Percentiles rank a stretch among this genome's conserved stretches.
Conservation (phyloP, 140 eudicot genomes). For the Eryngium alpinum region DNA sequence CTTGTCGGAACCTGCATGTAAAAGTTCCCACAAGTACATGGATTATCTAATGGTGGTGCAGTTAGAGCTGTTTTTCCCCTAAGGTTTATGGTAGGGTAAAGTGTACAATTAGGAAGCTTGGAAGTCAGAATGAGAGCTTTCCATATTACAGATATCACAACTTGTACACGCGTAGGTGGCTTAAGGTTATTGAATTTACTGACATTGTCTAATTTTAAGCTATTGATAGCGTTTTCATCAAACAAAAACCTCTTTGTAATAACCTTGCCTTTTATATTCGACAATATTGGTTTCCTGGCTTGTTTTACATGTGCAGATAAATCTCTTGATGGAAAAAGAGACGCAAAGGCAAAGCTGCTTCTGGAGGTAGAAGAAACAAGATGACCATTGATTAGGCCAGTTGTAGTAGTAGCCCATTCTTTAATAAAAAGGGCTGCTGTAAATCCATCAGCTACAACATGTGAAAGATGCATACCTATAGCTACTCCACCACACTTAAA, state of each 20-base stretch:
- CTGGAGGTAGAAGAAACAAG: not conserved
- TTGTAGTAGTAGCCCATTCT: not conserved
- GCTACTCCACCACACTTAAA: not conserved
- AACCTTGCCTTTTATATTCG: not conserved
- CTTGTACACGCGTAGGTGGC: conserved; percentile 5
- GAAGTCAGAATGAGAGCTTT: not conserved
- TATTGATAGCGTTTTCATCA: not conserved
- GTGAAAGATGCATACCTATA: not conserved
- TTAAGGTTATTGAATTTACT: not conserved
- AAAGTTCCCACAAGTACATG: not conserved
- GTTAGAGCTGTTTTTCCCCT: not conserved
- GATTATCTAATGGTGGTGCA: not conserved
- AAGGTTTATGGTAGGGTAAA: not conserved
- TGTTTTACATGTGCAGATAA: not conserved
- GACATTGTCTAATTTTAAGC: not conserved
- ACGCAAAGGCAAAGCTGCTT: not conserved
- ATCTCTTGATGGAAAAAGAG: not conserved
- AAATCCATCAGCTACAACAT: not conserved
- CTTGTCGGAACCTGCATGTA: conserved; percentile 1
- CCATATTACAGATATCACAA: conserved; percentile 2
- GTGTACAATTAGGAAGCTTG: not conserved
- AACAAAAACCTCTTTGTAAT: conserved; percentile 4
- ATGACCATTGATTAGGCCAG: not conserved
- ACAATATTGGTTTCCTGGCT: not conserved
- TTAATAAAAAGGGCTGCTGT: not conserved